These are phyloP conservation scores for Candida peoriensis DNA, from an alignment of 805 yeast genomes.

Conservation along the genomic window DNA sequence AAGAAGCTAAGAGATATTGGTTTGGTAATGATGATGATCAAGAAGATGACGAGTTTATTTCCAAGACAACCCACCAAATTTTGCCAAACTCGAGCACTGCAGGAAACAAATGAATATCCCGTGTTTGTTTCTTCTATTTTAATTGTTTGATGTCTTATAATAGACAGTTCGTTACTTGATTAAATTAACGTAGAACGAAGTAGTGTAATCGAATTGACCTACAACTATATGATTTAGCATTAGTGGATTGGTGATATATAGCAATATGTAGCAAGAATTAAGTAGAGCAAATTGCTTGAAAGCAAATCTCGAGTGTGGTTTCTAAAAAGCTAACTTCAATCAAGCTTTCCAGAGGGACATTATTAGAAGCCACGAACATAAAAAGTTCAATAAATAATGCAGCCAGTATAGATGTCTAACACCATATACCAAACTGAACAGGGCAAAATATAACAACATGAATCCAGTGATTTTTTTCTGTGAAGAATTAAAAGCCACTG, in stretches of 20 bases:
- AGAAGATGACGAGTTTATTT: constrained; percentile 11
- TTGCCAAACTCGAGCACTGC: neutral
- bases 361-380: constrained; percentile 47
- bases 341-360: constrained; percentile 21
- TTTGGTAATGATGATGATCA: constrained; percentile 15
- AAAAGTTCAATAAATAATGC: constrained; percentile 67
- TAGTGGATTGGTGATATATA: too few relatives aligned
- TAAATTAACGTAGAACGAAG: too few relatives aligned
- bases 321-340: too few relatives aligned
- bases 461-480: constrained; percentile 30
- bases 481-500: constrained; percentile 26
- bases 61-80: constrained; percentile 20
- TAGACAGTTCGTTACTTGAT: too few relatives aligned
- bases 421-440: constrained; percentile 69
- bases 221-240: too few relatives aligned
- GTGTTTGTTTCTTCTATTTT: neutral
- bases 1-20: constrained; percentile 32
- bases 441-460: constrained; percentile 45
- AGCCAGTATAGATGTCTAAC: constrained; percentile 80
- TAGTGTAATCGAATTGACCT: too few relatives aligned
- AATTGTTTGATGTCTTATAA: too few relatives aligned
- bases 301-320: too few relatives aligned
- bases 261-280: too few relatives aligned
- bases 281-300: too few relatives aligned
- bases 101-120: neutral